Conservation (phyloP, 306 rosid genomes). For the Dalbergia cochinchinensis region DNA sequence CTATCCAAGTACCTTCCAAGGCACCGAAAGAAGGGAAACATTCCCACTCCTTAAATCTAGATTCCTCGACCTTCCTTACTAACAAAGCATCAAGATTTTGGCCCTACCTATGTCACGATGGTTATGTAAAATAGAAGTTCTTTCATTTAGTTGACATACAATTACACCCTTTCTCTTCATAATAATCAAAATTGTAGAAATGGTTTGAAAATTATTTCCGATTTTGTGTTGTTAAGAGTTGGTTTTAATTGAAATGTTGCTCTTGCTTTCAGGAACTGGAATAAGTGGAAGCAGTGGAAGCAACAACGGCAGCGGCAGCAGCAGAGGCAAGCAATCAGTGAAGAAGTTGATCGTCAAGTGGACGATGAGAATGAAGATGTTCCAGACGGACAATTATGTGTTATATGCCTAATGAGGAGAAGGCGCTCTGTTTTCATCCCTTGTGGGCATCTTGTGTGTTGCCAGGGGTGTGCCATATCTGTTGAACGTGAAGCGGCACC, state of each 20-base stretch:
- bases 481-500: slow-evolving; percentile 73
- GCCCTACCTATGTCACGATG: neutral
- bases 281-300: slow-evolving; percentile 80
- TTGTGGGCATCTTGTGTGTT: slow-evolving; percentile 91
- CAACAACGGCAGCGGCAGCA: slow-evolving; percentile 63
- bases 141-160: slow-evolving; percentile 1
- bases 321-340: slow-evolving; percentile 47
- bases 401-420: slow-evolving; percentile 85
- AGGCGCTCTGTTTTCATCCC: slow-evolving; percentile 88
- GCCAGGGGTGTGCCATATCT: slow-evolving; percentile 76
- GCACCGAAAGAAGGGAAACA: too few relatives aligned
- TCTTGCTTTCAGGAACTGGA: slow-evolving; percentile 79
- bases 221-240: slow-evolving; percentile 36
- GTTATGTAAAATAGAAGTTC: neutral
- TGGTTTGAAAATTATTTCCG: slow-evolving; percentile 7
- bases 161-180: neutral
- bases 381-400: slow-evolving; percentile 83
- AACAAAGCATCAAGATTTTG: too few relatives aligned
- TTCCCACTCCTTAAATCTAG: too few relatives aligned
- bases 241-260: slow-evolving; percentile 21
- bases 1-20: too few relatives aligned
- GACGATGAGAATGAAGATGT: slow-evolving; percentile 72
- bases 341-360: slow-evolving; percentile 45
- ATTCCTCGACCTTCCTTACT: too few relatives aligned
- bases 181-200: slow-evolving; percentile 4